Evolutionary conservation across 768 basidiomycete species (phyloP).

Genomic region (Boletus rex-veris): DNA sequence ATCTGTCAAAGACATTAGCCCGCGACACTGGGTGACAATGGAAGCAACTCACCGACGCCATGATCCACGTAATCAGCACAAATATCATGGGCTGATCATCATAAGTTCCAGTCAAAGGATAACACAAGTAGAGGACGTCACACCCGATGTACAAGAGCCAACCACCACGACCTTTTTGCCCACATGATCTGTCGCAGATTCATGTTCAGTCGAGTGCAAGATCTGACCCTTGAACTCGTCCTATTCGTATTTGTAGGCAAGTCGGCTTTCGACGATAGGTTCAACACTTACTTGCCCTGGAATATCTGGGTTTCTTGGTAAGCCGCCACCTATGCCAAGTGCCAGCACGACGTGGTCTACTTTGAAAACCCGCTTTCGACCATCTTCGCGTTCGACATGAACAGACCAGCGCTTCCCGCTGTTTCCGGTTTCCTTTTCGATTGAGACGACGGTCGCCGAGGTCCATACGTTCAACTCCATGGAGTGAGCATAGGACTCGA

Average conservation of each 20-base stretch:
- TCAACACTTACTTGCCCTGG: constrained; percentile 39
- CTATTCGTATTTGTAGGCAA: constrained; percentile 25
- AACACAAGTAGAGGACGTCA: constrained; percentile 19
- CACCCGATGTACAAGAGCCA: constrained; percentile 61
- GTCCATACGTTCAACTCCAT: constrained; percentile 67
- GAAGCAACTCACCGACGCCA: constrained; percentile 39
- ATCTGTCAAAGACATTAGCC: constrained; percentile 25
- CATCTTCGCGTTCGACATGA: constrained; percentile 34
- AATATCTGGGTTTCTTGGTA: constrained; percentile 42
- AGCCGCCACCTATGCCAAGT: constrained; percentile 45
- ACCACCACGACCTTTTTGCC: constrained; percentile 74
- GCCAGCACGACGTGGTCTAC: constrained; percentile 52
- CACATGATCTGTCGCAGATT: constrained; percentile 48
- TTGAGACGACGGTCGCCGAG: constrained; percentile 34
- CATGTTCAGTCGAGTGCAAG: constrained; percentile 57
- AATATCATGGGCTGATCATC: constrained; percentile 44
- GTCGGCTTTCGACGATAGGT: neutral
- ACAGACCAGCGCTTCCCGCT: constrained; percentile 44
- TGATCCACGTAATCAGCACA: constrained; percentile 43
- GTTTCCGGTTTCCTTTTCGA: constrained; percentile 26
- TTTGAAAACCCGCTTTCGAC: constrained; percentile 36
- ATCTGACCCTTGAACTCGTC: constrained; percentile 61
- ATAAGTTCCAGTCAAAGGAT: neutral
- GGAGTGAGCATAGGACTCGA: constrained; percentile 58
- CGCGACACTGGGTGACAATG: neutral